Evolutionary conservation across 805 yeast genomes (phyloP).

Genomic region (Starmerella khaoyaiensis): DNA sequence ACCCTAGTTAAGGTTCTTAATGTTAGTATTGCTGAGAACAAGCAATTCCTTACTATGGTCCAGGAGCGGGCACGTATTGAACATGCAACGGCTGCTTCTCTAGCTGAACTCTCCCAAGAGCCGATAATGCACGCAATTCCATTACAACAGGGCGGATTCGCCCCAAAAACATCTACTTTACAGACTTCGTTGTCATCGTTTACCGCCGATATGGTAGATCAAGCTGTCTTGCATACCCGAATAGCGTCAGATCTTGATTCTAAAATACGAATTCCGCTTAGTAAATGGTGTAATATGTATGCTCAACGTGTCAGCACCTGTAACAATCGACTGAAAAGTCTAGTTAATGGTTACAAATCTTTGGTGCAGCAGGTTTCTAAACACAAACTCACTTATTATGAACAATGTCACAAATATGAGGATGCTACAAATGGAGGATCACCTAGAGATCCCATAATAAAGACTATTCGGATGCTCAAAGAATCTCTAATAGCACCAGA

Average conservation of each 20-base stretch:
- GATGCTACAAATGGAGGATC: conserved; percentile 27
- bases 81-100: conserved; percentile 44
- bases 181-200: conserved; percentile 33
- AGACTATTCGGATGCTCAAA: conserved; percentile 9
- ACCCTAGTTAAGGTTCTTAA: conserved; percentile 27
- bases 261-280: conserved; percentile 52
- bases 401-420: conserved; percentile 56
- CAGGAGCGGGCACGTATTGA: conserved; percentile 55
- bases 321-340: conserved; percentile 37
- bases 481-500: conserved; percentile 5
- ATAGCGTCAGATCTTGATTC: conserved; percentile 46
- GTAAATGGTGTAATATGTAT: conserved; percentile 59
- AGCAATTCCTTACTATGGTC: conserved; percentile 48
- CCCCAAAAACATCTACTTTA: conserved; percentile 16
- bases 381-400: conserved; percentile 48
- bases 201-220: conserved; percentile 37
- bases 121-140: conserved; percentile 24
- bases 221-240: conserved; percentile 43
- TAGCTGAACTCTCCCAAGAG: conserved; percentile 33
- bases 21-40: conserved; percentile 54
- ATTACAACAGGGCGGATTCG: not conserved
- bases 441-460: conserved; percentile 14
- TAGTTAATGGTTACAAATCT: conserved; percentile 38
- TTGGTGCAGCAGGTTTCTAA: conserved; percentile 36
- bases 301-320: conserved; percentile 46